Conservation (phyloP, 1,139 yeast species). For the Sugiyamaella novakii region DNA sequence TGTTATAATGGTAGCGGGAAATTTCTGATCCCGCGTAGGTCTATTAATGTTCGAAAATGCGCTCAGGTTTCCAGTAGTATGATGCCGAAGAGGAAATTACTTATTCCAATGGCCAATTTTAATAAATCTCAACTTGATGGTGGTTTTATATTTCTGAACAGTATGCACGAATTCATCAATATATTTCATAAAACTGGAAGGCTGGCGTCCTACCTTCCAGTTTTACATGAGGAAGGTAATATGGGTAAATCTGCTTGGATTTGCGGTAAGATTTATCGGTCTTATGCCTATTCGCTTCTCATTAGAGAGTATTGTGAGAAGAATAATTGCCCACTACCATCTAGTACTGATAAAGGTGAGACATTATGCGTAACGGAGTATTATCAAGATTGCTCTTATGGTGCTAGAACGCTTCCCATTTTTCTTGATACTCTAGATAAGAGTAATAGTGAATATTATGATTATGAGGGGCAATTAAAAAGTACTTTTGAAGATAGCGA, state of each 20-base stretch:
- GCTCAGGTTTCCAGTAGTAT: background rate
- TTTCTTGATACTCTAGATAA: slow-evolving; percentile 11
- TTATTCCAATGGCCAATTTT: background rate
- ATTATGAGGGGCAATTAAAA: slow-evolving; percentile 17
- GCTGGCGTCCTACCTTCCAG: slow-evolving; percentile 19
- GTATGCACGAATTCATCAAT: slow-evolving; percentile 23
- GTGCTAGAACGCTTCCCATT: slow-evolving; percentile 5
- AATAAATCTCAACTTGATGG: slow-evolving; percentile 1
- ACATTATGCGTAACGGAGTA: slow-evolving; percentile 13
- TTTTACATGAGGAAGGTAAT: slow-evolving; percentile 13
- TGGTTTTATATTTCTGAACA: background rate
- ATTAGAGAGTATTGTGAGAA: slow-evolving; percentile 15
- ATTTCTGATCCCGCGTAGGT: background rate
- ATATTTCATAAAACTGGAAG: slow-evolving; percentile 15
- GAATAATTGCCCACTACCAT: slow-evolving; percentile 1
- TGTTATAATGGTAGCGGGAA: background rate
- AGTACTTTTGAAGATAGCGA: slow-evolving; percentile 3
- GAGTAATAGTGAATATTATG: slow-evolving; percentile 8
- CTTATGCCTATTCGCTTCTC: slow-evolving; percentile 22
- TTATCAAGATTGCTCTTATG: slow-evolving; percentile 9
- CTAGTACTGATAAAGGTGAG: background rate
- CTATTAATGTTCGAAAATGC: slow-evolving; percentile 4
- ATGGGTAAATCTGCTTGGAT: slow-evolving; percentile 19
- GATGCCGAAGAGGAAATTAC: background rate
- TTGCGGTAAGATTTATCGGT: slow-evolving; percentile 20